Evolutionary conservation across 2,329 filamentous ascomycete genomes (phyloP).

Genomic region (Stachybotrys elegans): DNA sequence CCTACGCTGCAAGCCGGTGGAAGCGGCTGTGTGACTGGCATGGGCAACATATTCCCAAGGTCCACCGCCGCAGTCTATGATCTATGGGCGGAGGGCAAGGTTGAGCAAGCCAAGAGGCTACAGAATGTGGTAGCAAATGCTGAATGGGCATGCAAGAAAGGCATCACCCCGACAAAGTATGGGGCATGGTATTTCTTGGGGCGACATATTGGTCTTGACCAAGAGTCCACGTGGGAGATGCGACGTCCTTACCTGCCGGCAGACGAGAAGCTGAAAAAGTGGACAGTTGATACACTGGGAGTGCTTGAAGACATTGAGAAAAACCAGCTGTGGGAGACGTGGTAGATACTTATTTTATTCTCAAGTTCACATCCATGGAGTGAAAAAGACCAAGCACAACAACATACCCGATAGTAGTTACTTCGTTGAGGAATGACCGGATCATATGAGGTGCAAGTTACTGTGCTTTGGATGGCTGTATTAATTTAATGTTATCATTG

Average conservation of each 20-base stretch:
- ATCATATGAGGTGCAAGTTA: too few species aligned
- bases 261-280: conserved; percentile 30
- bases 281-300: conserved; percentile 35
- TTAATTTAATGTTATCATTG: too few species aligned
- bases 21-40: conserved; percentile 38
- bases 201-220: conserved; percentile 27
- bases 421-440: too few species aligned
- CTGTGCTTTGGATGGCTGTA: too few species aligned
- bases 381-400: too few species aligned
- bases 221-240: conserved; percentile 31
- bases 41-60: conserved; percentile 42
- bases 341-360: too few species aligned
- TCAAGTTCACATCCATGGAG: too few species aligned
- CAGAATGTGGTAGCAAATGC: conserved; percentile 40
- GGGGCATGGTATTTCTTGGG: conserved; percentile 38
- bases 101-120: conserved; percentile 30
- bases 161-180: conserved; percentile 40
- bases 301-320: conserved; percentile 29
- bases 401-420: too few species aligned
- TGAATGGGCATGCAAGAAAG: conserved; percentile 46
- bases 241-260: conserved; percentile 36
- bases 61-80: conserved; percentile 34
- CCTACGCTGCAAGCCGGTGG: conserved; percentile 33
- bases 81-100: conserved; percentile 30
- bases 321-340: conserved; percentile 7